Evolutionary conservation across 768 basidiomycete genomes (phyloP), one percentile per base, ranked within the genome.

Genomic region (Phlebiopsis flavidoalba): DNA sequence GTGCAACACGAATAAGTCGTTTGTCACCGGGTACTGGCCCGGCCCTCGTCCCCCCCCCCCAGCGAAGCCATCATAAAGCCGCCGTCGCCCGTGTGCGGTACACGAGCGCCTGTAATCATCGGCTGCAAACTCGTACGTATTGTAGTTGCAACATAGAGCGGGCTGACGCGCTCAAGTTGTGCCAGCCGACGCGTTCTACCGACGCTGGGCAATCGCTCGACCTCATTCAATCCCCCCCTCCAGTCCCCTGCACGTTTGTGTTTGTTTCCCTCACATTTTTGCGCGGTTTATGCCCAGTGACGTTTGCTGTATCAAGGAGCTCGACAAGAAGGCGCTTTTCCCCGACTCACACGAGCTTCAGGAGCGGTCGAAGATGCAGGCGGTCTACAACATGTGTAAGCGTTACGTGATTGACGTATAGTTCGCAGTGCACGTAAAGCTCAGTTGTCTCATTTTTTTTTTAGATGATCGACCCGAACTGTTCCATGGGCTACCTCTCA

Each of bases 141-240:
- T 19, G 8, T 33, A 8, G 37, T 7, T 14, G 8, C 37, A 40
- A 10, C n/a, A 3, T 8, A 43, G 40, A 3, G 3, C 3, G 10
- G 40, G 8, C 10, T 35, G 10, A 35, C 33, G 21, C 40, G 8
- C 12, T 50, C 26, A 8, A 55, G 7, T 64, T 77, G 74, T 45
- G n/a, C n/a, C n/a, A n/a, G n/a, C n/a, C n/a, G 68, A 75, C 70
- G 68, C 74, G 22, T 75, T 74, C 58, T 83, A 82, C n/a, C n/a
- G n/a, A n/a, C n/a, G 6, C 60, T 81, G 22, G 77, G 75, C 69
- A 85, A 84, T 65, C 74, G 26, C 70, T 78, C 59, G 82, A 85
- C 65, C 82, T 79, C 54, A 63, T n/a, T n/a, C 79, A 5, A n/a
- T n/a, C n/a, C n/a, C n/a, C n/a, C n/a, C n/a, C n/a, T n/a, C n/a